Base-by-base conservation (phyloP, 345 rosid genomes). In the Gossypium ekmanianum region DNA sequence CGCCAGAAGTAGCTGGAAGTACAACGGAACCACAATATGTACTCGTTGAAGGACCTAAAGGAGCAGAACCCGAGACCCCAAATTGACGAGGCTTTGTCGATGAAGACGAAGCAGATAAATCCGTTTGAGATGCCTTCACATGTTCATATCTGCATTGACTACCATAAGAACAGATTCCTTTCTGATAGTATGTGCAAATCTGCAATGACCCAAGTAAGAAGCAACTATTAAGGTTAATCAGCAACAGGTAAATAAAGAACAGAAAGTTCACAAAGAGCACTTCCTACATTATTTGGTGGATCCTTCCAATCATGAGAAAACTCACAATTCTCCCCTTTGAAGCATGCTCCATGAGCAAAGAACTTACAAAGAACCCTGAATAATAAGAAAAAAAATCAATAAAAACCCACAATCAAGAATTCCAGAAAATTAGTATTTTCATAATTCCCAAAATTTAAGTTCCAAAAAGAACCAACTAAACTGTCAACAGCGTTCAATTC, bases 151-250 rank as follows among this genome's bases (percentile, higher is more conserved):
- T 81, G 82, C 98, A 95, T 68, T 94, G 86, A 77, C 89, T 88
- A 59, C 97, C 99, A 59, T 88, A 93, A 1, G 86, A 83, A 76
- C 98, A 95, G 18, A 84, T 72, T 45, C 99, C 97, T 82, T 90
- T 95, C 80, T 93, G 99, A 82, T 95, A 91, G 75, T 81, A 95
- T 68, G 93, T 90, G 85, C 99, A 95, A 72, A 91, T 83, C 99
- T 95, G 85, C 45, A 59, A 64, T 47, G 1, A 71, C 9, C 20
- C 66, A 55, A 64, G n/a, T 56, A 73, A 66, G 50, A 56, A 41
- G 39, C 63, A 68, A 74, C 9, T 44, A 71, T 17, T 34, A 39
- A 73, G 43, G 5, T 8, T 45, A 79, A 47, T 58, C 26, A n/a
- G 13, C 22, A 44, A 3, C 50, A 43, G 7, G 17, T 9, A 39